These are phyloP conservation scores for Colletotrichum magnum DNA, from an alignment of 2,329 filamentous ascomycete species.

Conservation along the genomic window DNA sequence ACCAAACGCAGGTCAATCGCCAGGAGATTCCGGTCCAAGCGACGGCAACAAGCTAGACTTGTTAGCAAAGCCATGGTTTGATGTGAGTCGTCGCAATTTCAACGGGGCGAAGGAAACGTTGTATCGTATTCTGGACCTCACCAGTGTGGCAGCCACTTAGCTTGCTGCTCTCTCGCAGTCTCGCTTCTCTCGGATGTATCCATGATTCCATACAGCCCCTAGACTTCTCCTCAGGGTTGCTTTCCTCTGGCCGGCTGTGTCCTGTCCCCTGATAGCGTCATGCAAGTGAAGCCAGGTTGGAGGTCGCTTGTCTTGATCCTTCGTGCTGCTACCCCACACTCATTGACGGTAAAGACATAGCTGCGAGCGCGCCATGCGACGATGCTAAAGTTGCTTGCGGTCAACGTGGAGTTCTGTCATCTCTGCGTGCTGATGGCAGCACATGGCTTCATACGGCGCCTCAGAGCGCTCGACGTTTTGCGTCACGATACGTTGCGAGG, in stretches of 20 bases:
- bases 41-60: background rate
- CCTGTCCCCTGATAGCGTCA: conserved; percentile 5
- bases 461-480: conserved; percentile 14
- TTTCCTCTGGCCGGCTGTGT: conserved; percentile 1
- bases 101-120: background rate
- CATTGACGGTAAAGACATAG: conserved; percentile 1
- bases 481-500: conserved; percentile 5
- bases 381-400: background rate
- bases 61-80: conserved; percentile 6
- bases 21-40: background rate
- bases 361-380: conserved; percentile 19
- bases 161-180: background rate
- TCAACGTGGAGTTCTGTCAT: no score
- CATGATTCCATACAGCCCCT: background rate
- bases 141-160: background rate
- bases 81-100: background rate
- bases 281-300: conserved; percentile 21
- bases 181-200: background rate
- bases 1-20: conserved; percentile 19
- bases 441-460: background rate
- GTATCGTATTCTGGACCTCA: background rate
- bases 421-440: no score
- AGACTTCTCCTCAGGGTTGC: background rate
- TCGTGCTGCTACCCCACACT: conserved; percentile 28
- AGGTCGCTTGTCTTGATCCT: conserved; percentile 24